Evolutionary conservation across 345 rosid genomes (phyloP).

Genomic region (Crucihimalaya himalaica): DNA sequence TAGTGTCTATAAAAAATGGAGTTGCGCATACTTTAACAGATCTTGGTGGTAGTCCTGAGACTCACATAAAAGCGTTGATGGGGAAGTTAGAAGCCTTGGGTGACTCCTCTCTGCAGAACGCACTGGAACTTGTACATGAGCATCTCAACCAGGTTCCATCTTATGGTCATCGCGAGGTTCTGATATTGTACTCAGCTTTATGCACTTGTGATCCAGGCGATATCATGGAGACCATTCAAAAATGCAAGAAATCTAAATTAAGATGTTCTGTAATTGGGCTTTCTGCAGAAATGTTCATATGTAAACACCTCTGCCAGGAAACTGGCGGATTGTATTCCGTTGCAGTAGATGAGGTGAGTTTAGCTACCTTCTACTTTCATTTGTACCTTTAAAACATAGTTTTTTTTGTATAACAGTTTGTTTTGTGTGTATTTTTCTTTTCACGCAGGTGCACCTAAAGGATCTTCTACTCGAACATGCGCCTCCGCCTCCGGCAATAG

Average conservation of each 20-base stretch:
- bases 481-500: constrained; percentile 96
- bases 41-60: constrained; percentile 95
- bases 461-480: constrained; percentile 87
- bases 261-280: constrained; percentile 95
- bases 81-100: constrained; percentile 80
- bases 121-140: constrained; percentile 68
- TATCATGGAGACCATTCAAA: constrained; percentile 76
- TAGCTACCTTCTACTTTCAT: constrained; percentile 15
- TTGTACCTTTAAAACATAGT: neutral
- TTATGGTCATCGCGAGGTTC: constrained; percentile 91
- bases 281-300: constrained; percentile 85
- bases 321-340: constrained; percentile 82
- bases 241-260: constrained; percentile 77
- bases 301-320: constrained; percentile 91
- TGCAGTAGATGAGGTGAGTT: constrained; percentile 83
- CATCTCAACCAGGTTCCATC: constrained; percentile 79
- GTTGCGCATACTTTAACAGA: constrained; percentile 78
- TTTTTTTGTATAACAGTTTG: neutral
- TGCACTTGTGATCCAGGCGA: constrained; percentile 95
- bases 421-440: constrained; percentile 2
- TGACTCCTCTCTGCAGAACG: constrained; percentile 87
- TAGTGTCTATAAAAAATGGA: constrained; percentile 78
- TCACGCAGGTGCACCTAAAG: constrained; percentile 68
- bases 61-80: constrained; percentile 83
- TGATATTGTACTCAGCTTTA: constrained; percentile 75